Evolutionary conservation across 1,139 yeast species (phyloP).

Genomic region (Debaryomyces sp.): DNA sequence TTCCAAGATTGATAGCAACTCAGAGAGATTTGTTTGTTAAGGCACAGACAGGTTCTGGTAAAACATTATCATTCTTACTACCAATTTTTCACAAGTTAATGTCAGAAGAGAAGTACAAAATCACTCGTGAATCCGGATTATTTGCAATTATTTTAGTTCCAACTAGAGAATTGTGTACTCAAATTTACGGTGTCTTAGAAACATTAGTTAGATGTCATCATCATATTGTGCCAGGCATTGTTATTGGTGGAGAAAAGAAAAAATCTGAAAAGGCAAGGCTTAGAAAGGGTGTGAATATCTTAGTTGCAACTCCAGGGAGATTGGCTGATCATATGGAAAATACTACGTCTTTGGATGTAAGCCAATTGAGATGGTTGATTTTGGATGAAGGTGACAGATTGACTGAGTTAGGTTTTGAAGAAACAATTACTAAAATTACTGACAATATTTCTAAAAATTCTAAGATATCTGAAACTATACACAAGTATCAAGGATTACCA

Average conservation of each 20-base stretch:
- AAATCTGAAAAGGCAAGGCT: constrained; percentile 89
- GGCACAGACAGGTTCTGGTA: constrained; percentile 97
- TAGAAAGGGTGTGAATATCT: constrained; percentile 84
- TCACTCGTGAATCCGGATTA: constrained; percentile 76
- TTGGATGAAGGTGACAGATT: constrained; percentile 95
- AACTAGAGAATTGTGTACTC: constrained; percentile 93
- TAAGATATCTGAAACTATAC: constrained; percentile 39
- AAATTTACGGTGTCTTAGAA: constrained; percentile 81
- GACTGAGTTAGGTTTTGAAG: constrained; percentile 95
- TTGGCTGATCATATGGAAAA: constrained; percentile 90
- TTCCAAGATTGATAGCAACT: constrained; percentile 64
- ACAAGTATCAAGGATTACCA: constrained; percentile 62
- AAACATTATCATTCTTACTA: constrained; percentile 80
- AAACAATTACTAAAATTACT: constrained; percentile 79
- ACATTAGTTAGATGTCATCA: constrained; percentile 72
- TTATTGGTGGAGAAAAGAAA: constrained; percentile 94
- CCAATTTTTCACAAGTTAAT: constrained; percentile 80
- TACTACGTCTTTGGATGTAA: constrained; percentile 68
- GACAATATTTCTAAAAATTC: constrained; percentile 52
- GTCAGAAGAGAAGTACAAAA: constrained; percentile 46
- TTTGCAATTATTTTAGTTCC: constrained; percentile 90
- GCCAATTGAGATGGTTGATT: constrained; percentile 79
- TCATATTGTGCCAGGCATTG: constrained; percentile 86
- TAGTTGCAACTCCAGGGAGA: constrained; percentile 93
- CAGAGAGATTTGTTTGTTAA: constrained; percentile 78